These are phyloP conservation scores for Quercus robur DNA, from an alignment of 306 rosid species.

Conservation along the genomic window DNA sequence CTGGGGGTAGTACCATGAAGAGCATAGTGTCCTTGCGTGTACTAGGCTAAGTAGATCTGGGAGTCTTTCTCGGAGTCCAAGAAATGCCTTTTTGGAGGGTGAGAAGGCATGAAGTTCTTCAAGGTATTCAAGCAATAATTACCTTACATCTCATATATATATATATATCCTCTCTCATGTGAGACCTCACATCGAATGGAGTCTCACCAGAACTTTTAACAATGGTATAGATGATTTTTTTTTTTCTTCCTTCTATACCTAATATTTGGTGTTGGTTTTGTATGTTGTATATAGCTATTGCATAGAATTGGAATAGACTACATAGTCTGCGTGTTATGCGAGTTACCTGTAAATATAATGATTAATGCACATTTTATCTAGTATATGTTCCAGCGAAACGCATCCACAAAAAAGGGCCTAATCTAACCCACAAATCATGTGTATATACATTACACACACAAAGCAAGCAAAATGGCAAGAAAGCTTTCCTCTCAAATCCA, in stretches of 20 bases:
- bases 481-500: too few relatives aligned
- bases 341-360: background rate
- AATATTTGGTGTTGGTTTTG: background rate
- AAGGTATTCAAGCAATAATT: background rate
- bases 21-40: slow-evolving; percentile 9
- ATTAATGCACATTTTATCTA: too few relatives aligned
- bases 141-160: too few relatives aligned
- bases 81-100: slow-evolving; percentile 33
- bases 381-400: too few relatives aligned
- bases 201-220: background rate
- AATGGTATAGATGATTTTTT: background rate
- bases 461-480: too few relatives aligned
- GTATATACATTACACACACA: too few relatives aligned
- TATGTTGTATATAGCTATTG: background rate
- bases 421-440: too few relatives aligned
- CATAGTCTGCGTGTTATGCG: background rate
- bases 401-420: too few relatives aligned
- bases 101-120: background rate
- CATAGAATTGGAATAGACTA: background rate
- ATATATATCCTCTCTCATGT: too few relatives aligned
- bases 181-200: too few relatives aligned
- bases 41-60: slow-evolving; percentile 29
- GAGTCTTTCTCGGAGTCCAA: slow-evolving; percentile 38
- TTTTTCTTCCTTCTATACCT: background rate
- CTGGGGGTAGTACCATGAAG: slow-evolving; percentile 29